Evolutionary conservation across 2,329 filamentous ascomycete genomes (phyloP), one percentile per base, ranked within the genome.

Genomic region (Boeremia exigua): DNA sequence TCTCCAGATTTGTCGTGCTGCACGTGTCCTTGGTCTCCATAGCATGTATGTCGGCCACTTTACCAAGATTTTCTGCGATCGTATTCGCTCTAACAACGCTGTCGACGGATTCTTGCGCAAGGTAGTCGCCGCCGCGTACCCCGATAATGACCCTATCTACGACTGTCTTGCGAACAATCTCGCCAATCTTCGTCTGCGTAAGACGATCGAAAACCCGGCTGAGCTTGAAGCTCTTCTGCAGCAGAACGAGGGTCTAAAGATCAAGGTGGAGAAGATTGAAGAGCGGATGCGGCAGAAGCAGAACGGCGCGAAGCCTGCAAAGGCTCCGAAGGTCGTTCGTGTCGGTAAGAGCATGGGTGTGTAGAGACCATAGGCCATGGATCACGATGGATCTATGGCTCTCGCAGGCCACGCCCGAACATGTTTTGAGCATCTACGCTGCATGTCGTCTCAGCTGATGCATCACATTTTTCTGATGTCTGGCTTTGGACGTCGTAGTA

Each of bases 11-110:
- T 64, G 67, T 28, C 66, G 57, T 11, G 66, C 66, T 3, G 57
- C 68, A 2, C 63, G 67, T 6, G 60, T 65, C 1, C 47, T 72
- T 1, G 70, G 69, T 6, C 42, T 72, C 2, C 64, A 68, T 43
- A 67, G 64, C 48, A 66, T 60, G n/a, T 73, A 73, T 27, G 56
- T 73, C 1, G 65, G 61, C 0, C 71, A 73, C 48, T 72, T 73
- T 46, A 73, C 71, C 1, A 64, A 62, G 39, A 47, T 63, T 2
- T 61, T 68, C 46, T 73, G 71, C 37, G 65, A 73, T 17, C 58
- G 61, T 0, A 62, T 72, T 32, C 70, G 71, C n/a, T 48, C 55
- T 12, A 37, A 61, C 25, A 39, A 58, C 2, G 33, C 51, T 0
- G 56, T 61, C 1, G 19, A 52, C 2, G 62, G 65, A 0, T 60